Percentiles rank a stretch among this genome's conserved stretches.
These are phyloP conservation scores for Neopestalotiopsis clavispora DNA, from an alignment of 2,329 filamentous ascomycete genomes.

Conservation along the genomic window DNA sequence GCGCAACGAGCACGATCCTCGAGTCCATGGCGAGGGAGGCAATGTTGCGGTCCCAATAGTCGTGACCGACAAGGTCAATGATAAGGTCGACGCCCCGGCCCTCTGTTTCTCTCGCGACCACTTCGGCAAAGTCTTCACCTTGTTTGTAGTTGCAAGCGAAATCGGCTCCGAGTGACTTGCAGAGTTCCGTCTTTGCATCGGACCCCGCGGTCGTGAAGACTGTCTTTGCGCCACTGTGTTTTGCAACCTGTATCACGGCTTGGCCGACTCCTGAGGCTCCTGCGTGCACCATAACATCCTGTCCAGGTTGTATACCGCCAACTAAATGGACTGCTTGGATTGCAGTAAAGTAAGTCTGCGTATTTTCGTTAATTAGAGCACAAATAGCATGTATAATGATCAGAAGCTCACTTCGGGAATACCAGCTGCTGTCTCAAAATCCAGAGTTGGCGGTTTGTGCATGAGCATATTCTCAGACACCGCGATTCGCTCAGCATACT, in stretches of 20 bases:
- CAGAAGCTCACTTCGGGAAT: neutral
- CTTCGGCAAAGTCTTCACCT: neutral
- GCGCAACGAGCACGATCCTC: constrained; percentile 2
- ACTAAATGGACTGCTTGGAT: constrained; percentile 9
- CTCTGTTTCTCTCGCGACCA: neutral
- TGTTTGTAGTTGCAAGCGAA: constrained; percentile 8
- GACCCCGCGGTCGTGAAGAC: constrained; percentile 10
- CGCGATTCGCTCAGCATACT: constrained; percentile 7
- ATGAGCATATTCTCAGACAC: constrained; percentile 12
- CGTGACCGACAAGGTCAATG: constrained; percentile 5
- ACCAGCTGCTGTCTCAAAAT: constrained; percentile 8
- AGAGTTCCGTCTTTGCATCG: neutral
- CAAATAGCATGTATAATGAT: neutral
- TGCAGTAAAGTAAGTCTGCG: constrained; percentile 9
- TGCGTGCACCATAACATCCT: constrained; percentile 9
- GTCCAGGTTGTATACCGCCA: constrained; percentile 17
- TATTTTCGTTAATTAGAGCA: neutral
- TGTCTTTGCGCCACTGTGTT: neutral
- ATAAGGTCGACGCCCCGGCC: constrained; percentile 7
- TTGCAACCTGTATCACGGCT: constrained; percentile 14
- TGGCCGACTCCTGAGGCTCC: constrained; percentile 7
- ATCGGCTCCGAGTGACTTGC: constrained; percentile 1
- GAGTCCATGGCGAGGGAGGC: constrained; percentile 7
- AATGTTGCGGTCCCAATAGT: constrained; percentile 15
- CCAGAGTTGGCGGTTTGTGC: constrained; percentile 9